Conservation (phyloP, 2,329 filamentous ascomycete species). For the Monosporascus cannonballus region DNA sequence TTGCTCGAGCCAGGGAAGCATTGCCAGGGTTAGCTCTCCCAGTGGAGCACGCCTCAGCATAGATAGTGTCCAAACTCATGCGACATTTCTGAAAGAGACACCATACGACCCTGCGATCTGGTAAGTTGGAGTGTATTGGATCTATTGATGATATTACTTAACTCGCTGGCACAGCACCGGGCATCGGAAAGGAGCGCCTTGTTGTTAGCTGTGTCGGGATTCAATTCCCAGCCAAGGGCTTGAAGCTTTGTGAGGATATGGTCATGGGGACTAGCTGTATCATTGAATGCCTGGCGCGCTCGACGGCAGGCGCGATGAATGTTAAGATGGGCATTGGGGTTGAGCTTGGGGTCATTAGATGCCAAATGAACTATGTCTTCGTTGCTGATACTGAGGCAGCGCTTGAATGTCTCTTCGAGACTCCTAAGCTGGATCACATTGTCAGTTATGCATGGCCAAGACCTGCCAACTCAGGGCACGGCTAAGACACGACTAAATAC, state of each 20-base stretch:
- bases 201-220: constrained; percentile 7
- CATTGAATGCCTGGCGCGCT: constrained; percentile 4
- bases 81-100: constrained; percentile 16
- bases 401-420: not conserved
- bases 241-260: constrained; percentile 18
- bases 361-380: too few relatives aligned
- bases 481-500: not conserved
- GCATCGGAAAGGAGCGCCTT: constrained; percentile 14
- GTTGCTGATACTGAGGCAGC: too few relatives aligned
- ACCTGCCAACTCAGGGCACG: not conserved
- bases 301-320: not conserved
- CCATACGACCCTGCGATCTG: constrained; percentile 12
- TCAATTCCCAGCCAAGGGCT: constrained; percentile 16
- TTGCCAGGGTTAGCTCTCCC: constrained; percentile 1
- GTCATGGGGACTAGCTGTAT: constrained; percentile 12
- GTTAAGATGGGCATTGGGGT: not conserved
- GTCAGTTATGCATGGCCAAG: not conserved
- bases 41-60: constrained; percentile 10
- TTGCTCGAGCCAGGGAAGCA: constrained; percentile 3
- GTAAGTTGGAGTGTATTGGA: not conserved
- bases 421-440: not conserved
- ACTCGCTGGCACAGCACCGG: constrained; percentile 22
- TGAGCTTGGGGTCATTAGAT: too few relatives aligned
- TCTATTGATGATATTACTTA: constrained; percentile 3
- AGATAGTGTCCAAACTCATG: constrained; percentile 13